phyloP scores from a whole-genome alignment of 73 alveolate genomes.

The Symbiodinium natans region DNA sequence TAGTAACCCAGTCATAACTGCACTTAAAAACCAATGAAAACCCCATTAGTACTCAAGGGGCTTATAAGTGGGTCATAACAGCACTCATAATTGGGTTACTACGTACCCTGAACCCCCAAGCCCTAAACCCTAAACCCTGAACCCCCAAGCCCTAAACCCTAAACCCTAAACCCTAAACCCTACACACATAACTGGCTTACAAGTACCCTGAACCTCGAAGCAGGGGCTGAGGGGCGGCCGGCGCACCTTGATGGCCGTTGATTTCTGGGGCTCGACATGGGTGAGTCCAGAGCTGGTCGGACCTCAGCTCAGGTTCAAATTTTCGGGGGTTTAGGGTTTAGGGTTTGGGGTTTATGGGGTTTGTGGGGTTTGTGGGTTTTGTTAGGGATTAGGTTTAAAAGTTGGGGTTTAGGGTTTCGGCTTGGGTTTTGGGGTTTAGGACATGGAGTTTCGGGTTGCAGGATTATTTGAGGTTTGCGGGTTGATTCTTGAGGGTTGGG shows the following conservation, averaged over 20 bases:
- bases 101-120: too few relatives aligned
- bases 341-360: not conserved
- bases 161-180: not conserved
- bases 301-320: not conserved
- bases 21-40: too few relatives aligned
- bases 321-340: not conserved
- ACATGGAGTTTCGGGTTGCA: not conserved
- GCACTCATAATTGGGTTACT: too few relatives aligned
- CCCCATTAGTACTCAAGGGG: too few relatives aligned
- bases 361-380: too few relatives aligned
- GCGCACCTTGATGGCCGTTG: constrained; percentile 56
- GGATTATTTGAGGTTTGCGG: not conserved
- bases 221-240: too few relatives aligned
- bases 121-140: not conserved
- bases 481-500: too few relatives aligned
- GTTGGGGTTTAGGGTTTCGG: not conserved
- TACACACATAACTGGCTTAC: too few relatives aligned
- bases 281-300: constrained; percentile 19
- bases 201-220: too few relatives aligned
- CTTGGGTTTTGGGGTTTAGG: not conserved
- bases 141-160: not conserved
- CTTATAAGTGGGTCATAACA: too few relatives aligned
- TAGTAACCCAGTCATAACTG: too few relatives aligned
- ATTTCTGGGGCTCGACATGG: constrained; percentile 47
- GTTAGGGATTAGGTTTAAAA: too few relatives aligned